phyloP scores from a whole-genome alignment of 225 moss, liverwort and hornwort species.

The Climacium dendroides region DNA sequence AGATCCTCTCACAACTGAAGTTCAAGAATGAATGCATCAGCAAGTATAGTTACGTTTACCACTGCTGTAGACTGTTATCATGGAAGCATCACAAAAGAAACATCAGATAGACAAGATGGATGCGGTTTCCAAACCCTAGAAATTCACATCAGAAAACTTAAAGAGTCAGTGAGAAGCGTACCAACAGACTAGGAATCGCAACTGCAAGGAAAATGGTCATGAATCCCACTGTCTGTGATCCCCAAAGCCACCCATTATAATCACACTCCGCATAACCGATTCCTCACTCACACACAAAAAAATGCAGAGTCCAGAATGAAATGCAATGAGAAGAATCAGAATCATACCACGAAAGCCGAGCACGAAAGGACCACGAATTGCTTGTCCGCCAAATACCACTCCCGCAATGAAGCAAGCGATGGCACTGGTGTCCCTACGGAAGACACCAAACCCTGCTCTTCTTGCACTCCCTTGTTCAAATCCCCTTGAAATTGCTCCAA shows the following conservation, averaged over 20 bases:
- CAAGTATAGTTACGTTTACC: not conserved
- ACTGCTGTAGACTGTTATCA: too few relatives aligned
- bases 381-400: slow-evolving; percentile 31
- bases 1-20: not conserved
- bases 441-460: slow-evolving; percentile 4
- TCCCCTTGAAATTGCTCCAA: not conserved
- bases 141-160: not conserved
- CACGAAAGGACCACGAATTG: slow-evolving; percentile 22
- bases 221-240: slow-evolving; percentile 25
- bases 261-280: not conserved
- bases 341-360: slow-evolving; percentile 21
- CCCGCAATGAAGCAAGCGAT: not conserved
- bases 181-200: slow-evolving; percentile 34
- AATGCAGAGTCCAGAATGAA: not conserved
- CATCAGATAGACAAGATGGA: not conserved
- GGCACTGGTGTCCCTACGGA: slow-evolving; percentile 15
- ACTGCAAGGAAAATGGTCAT: slow-evolving; percentile 24
- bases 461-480: not conserved
- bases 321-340: too few relatives aligned
- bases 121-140: not conserved
- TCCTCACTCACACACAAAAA: not conserved
- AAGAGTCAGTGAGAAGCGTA: not conserved
- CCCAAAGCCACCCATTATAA: not conserved
- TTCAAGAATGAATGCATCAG: not conserved
- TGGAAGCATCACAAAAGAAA: not conserved